phyloP scores from a whole-genome alignment of 495 filamentous ascomycete genomes.

The Penicillium fimorum region DNA sequence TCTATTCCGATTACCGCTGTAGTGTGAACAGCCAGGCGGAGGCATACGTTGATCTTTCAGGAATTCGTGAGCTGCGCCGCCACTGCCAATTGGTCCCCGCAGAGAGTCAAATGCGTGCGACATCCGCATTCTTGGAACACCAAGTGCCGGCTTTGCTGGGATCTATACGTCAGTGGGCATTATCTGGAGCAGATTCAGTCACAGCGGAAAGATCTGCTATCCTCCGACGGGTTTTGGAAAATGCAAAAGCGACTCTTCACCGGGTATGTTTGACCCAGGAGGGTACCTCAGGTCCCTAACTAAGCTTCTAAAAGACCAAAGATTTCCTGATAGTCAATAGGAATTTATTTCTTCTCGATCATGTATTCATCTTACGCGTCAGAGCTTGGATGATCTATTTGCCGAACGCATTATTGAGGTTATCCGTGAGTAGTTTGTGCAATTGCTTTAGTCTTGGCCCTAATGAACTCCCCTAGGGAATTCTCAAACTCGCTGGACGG shows the following conservation, averaged over 20 bases:
- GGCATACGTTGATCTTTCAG: slow-evolving; percentile 28
- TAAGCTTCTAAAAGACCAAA: background rate
- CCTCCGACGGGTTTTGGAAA: slow-evolving; percentile 12
- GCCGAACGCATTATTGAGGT: too few species aligned
- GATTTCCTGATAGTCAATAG: background rate
- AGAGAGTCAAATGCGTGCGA: slow-evolving; percentile 24
- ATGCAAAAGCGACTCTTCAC: slow-evolving; percentile 12
- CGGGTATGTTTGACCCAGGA: slow-evolving; percentile 12
- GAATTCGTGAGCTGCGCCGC: slow-evolving; percentile 27
- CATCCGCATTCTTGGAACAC: slow-evolving; percentile 20
- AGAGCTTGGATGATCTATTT: too few species aligned
- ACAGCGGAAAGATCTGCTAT: slow-evolving; percentile 10
- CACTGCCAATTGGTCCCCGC: slow-evolving; percentile 35
- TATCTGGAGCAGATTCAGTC: slow-evolving; percentile 15
- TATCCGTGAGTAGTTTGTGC: too few species aligned
- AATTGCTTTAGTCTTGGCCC: too few species aligned
- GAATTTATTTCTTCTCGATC: slow-evolving; percentile 1
- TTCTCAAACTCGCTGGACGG: slow-evolving; percentile 8
- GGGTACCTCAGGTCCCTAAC: too few species aligned
- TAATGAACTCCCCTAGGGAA: slow-evolving; percentile 1
- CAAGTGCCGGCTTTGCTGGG: slow-evolving; percentile 24
- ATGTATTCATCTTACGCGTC: too few species aligned
- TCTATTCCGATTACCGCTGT: slow-evolving; percentile 23
- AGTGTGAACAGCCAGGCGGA: slow-evolving; percentile 1
- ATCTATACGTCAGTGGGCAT: slow-evolving; percentile 27